Conservation (phyloP, 2,329 filamentous ascomycete genomes). For the Endothia cerciana region DNA sequence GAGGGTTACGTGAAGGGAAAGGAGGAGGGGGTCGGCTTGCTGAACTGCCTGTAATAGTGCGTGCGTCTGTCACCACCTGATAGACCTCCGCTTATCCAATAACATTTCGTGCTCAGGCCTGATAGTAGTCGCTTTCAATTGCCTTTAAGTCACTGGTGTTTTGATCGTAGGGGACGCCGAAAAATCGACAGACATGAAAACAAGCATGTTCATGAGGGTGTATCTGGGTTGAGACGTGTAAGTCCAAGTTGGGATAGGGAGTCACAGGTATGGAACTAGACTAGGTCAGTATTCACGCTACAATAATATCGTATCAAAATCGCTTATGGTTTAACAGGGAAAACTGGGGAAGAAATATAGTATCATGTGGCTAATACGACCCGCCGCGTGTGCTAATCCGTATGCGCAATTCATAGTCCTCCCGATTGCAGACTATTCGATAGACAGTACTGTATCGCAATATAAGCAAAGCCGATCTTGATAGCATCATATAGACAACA, state of each 20-base stretch:
- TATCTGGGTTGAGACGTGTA: too few species aligned
- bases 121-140: not conserved
- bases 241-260: too few species aligned
- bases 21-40: not conserved
- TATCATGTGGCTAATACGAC: not conserved
- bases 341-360: not conserved
- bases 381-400: not conserved
- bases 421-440: not conserved
- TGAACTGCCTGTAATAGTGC: not conserved
- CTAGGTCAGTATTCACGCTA: too few species aligned
- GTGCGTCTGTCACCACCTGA: not conserved
- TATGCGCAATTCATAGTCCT: not conserved
- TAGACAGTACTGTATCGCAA: not conserved
- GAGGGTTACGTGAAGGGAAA: not conserved
- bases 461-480: too few species aligned
- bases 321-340: not conserved
- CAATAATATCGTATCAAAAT: too few species aligned
- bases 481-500: too few species aligned
- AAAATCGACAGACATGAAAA: not conserved
- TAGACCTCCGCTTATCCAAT: not conserved
- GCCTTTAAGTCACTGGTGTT: not conserved
- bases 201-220: not conserved
- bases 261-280: too few species aligned
- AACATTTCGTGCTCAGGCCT: not conserved
- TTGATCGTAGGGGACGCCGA: not conserved